These are phyloP conservation scores for Amanita molliuscula DNA, from an alignment of 768 basidiomycete genomes.

Conservation along the genomic window DNA sequence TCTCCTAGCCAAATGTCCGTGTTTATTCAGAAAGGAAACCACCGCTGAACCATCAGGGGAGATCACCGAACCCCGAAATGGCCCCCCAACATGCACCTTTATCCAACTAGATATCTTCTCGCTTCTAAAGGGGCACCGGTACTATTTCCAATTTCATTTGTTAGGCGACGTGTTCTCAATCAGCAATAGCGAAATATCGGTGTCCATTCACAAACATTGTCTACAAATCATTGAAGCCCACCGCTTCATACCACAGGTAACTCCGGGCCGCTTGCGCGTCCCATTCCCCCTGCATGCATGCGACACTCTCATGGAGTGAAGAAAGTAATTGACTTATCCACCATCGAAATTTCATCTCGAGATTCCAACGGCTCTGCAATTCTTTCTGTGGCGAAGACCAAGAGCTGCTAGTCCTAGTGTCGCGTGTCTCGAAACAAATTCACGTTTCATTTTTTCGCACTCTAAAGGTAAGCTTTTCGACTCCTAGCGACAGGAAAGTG, in stretches of 20 bases:
- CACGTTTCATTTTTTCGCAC: too few relatives aligned
- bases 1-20: not conserved
- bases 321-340: not conserved
- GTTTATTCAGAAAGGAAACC: not conserved
- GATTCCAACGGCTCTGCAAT: not conserved
- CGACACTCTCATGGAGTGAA: not conserved
- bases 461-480: too few relatives aligned
- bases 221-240: not conserved
- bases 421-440: too few relatives aligned
- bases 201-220: not conserved
- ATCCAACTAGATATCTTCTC: not conserved
- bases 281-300: not conserved
- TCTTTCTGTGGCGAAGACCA: not conserved
- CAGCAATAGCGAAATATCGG: not conserved
- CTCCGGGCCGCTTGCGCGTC: not conserved
- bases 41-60: not conserved
- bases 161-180: not conserved
- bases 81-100: not conserved
- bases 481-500: too few relatives aligned
- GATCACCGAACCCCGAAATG: not conserved
- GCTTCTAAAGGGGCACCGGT: not conserved
- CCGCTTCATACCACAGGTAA: not conserved
- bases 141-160: not conserved
- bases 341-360: conserved; percentile 4
- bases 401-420: too few relatives aligned